Base-by-base conservation (phyloP, 2,329 filamentous ascomycete genomes). In the Aspergillus hortae region DNA sequence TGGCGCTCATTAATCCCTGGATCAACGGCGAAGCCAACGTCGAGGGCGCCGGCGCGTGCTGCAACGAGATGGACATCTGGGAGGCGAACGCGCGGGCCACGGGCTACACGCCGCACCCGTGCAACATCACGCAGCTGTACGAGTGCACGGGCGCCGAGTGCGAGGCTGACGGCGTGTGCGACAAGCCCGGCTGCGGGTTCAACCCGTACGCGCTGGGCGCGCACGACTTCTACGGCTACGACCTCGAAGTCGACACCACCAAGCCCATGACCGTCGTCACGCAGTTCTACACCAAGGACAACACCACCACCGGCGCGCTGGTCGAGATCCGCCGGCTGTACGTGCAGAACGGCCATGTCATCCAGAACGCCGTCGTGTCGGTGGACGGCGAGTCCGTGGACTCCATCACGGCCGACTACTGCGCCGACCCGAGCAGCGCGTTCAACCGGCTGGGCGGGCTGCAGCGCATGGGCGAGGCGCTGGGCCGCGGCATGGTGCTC, bases 41-140 rank as follows among this genome's bases (percentile, higher is more conserved):
- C 21, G 74, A 77, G 14, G 70, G 70, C 12, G 67, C 74, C 23
- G 84, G 84, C 40, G 73, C 82, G 23, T 86, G 84, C 76, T 87
- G 84, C 69, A 74, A 78, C 51, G 84, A 87, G 69, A 84, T 87
- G 79, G 84, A 87, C 59, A 76, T 84, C 67, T 86, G 83, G 83
- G 83, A 87, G 72, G 83, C 83, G 60, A 87, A 87, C 75, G 75
- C 75, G 55, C 77, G 82, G 59, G 77, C 83, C 21, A 80, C 79
- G 11, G 83, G 82, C 46, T 80, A 77, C 62, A 87, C 85, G 10
- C 83, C 85, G 17, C 85, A 88, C 64, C 75, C 80, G 35, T 87
- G 84, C 75, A 72, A 67, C 51, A 71, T 65, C 46, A 68, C 71
- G 36, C 78, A 77, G 49, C 75, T 80, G 46, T 81, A 79, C 30